phyloP scores from a whole-genome alignment of 2,329 filamentous ascomycete species.

The Colletotrichum salicis region DNA sequence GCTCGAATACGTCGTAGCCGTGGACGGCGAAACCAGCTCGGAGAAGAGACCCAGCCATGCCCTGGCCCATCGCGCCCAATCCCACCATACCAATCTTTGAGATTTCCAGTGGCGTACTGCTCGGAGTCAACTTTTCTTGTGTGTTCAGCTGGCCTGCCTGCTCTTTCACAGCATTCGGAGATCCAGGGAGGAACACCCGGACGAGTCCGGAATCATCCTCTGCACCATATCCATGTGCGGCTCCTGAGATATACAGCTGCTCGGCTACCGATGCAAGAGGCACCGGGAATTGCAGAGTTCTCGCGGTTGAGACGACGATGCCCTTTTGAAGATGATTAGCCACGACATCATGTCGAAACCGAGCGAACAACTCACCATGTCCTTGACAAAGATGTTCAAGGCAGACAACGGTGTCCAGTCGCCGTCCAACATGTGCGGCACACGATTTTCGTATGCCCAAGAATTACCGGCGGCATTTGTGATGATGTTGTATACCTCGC shows the following conservation, averaged over 20 bases:
- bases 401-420: conserved; percentile 54
- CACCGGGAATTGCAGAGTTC: conserved; percentile 46
- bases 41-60: conserved; percentile 49
- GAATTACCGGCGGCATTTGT: conserved; percentile 46
- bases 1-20: conserved; percentile 46
- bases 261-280: conserved; percentile 48
- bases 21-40: conserved; percentile 45
- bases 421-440: conserved; percentile 61
- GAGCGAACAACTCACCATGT: conserved; percentile 43
- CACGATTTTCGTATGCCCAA: conserved; percentile 69
- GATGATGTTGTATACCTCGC: conserved; percentile 44
- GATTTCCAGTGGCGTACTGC: conserved; percentile 39
- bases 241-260: conserved; percentile 44
- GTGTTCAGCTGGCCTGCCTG: conserved; percentile 20
- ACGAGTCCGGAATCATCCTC: conserved; percentile 44
- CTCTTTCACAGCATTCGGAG: conserved; percentile 34
- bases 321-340: conserved; percentile 25
- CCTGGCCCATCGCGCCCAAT: conserved; percentile 51
- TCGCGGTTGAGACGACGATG: conserved; percentile 44
- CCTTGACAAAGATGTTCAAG: conserved; percentile 48
- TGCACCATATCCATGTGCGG: conserved; percentile 41
- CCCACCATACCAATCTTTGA: conserved; percentile 49
- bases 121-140: conserved; percentile 35
- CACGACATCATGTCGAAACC: neutral
- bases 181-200: conserved; percentile 39